Base-by-base conservation (phyloP, 2,329 filamentous ascomycete species). In the Ophiostoma angusticollis region DNA sequence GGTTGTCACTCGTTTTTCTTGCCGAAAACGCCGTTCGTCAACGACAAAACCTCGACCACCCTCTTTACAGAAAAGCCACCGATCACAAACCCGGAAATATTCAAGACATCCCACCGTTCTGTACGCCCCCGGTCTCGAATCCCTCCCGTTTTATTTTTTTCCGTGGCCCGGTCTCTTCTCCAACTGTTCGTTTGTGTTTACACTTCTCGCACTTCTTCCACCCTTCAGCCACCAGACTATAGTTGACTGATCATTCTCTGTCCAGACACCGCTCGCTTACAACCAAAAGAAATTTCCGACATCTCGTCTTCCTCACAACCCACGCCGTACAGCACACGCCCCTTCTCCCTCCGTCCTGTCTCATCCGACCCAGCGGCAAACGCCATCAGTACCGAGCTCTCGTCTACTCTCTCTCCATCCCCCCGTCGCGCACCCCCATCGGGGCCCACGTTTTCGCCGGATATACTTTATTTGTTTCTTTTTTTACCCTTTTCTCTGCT, bases 401-500 rank as follows among this genome's bases (percentile, higher is more conserved):
- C 17, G 35, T 37, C n/a, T 12, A 13, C 6, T 11, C 21, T 8
- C 5, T 16, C 19, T 28, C 22, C 4, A 14, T 21, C 19, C 23
- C 30, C 16, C 22, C 14, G 19, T 32, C 25, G 37, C 24, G 19
- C 17, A 28, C 30, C 22, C 37, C 17, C 18, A 18, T 30, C 25
- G 16, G 29, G 24, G 24, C 27, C 21, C 21, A 31, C 29, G 14
- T 25, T 25, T 16, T 35, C 31, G 31, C 18, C 16, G 17, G n/a
- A 18, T 7, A n/a, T 18, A 34, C 31, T 39, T 35, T 34, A 12
- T 12, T 31, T 39, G 39, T 36, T 40, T 23, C 32, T 36, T 35
- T 36, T 35, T 40, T 35, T 35, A 35, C 22, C 25, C 31, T 38
- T 27, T 27, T 28, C 22, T 35, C 31, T 19, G 25, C 31, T 38